phyloP scores from a whole-genome alignment of 1,284 basidiomycete species.

The Melampsora larici-populina region DNA sequence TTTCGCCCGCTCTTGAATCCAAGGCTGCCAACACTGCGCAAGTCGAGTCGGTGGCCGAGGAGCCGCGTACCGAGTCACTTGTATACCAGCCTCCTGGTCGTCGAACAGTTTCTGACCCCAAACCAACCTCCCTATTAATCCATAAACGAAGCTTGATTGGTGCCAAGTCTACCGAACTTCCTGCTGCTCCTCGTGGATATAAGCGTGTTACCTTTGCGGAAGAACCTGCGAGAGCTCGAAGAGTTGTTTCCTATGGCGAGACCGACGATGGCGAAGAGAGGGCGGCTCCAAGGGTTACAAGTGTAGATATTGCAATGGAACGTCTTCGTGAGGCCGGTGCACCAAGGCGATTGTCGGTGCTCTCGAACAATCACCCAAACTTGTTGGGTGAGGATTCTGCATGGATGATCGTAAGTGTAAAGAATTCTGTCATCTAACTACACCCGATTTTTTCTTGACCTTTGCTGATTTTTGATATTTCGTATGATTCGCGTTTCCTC shows the following conservation, averaged over 20 bases:
- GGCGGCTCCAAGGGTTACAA: constrained; percentile 6
- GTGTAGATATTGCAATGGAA: constrained; percentile 35
- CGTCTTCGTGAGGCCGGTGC: constrained; percentile 30
- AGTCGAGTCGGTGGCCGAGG: neutral
- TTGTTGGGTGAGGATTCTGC: neutral
- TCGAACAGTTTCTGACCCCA: constrained; percentile 40
- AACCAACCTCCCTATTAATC: neutral
- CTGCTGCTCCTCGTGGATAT: neutral
- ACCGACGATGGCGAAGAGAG: constrained; percentile 8
- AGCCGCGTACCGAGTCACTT: neutral
- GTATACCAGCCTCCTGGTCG: constrained; percentile 38
- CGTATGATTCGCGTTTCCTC: neutral
- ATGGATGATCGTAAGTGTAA: neutral
- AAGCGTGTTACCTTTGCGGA: constrained; percentile 43
- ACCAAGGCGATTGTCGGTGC: constrained; percentile 13
- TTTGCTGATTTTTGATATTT: neutral
- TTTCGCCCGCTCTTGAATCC: constrained; percentile 16
- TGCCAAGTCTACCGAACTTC: neutral
- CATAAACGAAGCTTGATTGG: neutral
- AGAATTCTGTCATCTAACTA: neutral
- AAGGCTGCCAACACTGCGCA: neutral
- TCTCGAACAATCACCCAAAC: neutral
- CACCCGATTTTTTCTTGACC: neutral
- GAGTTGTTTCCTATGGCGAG: constrained; percentile 31
- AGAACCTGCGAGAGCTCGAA: constrained; percentile 4